Evolutionary conservation across 2,329 filamentous ascomycete species (phyloP).

Genomic region (Trichoderma gracile): DNA sequence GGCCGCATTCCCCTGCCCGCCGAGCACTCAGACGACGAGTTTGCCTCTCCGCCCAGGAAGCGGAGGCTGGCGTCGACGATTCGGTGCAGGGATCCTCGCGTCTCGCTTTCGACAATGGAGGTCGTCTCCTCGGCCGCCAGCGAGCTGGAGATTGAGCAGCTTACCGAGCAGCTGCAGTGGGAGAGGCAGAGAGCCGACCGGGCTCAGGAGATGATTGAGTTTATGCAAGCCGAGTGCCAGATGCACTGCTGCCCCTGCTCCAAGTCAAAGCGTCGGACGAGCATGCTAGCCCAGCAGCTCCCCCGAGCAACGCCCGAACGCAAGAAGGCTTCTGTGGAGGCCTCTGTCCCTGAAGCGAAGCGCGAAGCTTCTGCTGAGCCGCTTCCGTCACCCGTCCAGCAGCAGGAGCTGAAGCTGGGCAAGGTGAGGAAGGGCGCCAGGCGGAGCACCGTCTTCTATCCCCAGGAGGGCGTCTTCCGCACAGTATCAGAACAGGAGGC

Average conservation of each 20-base stretch:
- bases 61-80: slow-evolving; percentile 30
- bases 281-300: slow-evolving; percentile 28
- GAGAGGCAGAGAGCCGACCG: slow-evolving; percentile 65
- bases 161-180: slow-evolving; percentile 55
- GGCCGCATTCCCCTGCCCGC: slow-evolving; percentile 66
- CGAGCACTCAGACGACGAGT: slow-evolving; percentile 59
- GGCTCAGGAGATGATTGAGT: slow-evolving; percentile 72
- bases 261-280: slow-evolving; percentile 36
- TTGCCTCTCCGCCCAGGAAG: slow-evolving; percentile 60
- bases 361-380: slow-evolving; percentile 31
- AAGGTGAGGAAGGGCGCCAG: slow-evolving; percentile 45
- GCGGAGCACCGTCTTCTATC: slow-evolving; percentile 59
- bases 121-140: slow-evolving; percentile 57
- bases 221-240: slow-evolving; percentile 72
- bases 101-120: slow-evolving; percentile 51
- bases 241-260: slow-evolving; percentile 66
- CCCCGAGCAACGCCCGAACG: slow-evolving; percentile 9
- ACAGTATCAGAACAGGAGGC: slow-evolving; percentile 58
- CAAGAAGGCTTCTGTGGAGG: slow-evolving; percentile 17
- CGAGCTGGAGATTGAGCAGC: slow-evolving; percentile 60
- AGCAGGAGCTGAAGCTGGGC: slow-evolving; percentile 26
- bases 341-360: slow-evolving; percentile 28
- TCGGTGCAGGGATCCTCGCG: slow-evolving; percentile 42
- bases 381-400: slow-evolving; percentile 32
- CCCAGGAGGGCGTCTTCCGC: slow-evolving; percentile 63